phyloP scores from a whole-genome alignment of 805 yeast species.

The Candida insectalens region DNA sequence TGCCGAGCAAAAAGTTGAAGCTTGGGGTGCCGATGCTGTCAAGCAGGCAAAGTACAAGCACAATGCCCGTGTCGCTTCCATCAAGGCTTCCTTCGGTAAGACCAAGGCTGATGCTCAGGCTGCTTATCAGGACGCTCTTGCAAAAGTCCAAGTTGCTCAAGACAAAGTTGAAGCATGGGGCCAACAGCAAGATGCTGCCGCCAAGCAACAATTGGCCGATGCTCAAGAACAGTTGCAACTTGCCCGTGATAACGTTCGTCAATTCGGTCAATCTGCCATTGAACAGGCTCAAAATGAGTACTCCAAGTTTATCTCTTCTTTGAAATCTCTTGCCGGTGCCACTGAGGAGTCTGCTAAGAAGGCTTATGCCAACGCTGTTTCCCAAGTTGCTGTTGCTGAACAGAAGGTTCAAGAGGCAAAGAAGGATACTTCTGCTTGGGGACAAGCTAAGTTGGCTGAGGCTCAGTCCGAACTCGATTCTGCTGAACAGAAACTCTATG shows the following conservation, averaged over 20 bases:
- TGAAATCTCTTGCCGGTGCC: background rate
- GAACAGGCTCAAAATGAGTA: slow-evolving; percentile 4
- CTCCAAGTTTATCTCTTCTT: slow-evolving; percentile 4
- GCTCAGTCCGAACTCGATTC: background rate
- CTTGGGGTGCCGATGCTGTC: slow-evolving; percentile 17
- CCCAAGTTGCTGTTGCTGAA: slow-evolving; percentile 7
- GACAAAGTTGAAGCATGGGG: slow-evolving; percentile 23
- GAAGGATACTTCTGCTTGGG: slow-evolving; percentile 26
- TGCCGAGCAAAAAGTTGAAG: slow-evolving; percentile 19
- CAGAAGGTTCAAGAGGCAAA: slow-evolving; percentile 10
- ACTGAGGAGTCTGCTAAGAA: slow-evolving; percentile 2
- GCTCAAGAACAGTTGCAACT: slow-evolving; percentile 25
- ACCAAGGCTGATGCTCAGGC: slow-evolving; percentile 1
- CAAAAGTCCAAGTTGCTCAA: slow-evolving; percentile 6
- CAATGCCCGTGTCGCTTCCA: slow-evolving; percentile 6
- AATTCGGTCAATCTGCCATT: slow-evolving; percentile 6
- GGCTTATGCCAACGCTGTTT: slow-evolving; percentile 14
- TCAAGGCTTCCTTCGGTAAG: slow-evolving; percentile 1
- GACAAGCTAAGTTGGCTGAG: slow-evolving; percentile 17
- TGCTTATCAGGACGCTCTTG: background rate
- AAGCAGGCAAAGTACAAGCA: slow-evolving; percentile 20
- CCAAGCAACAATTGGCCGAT: slow-evolving; percentile 24
- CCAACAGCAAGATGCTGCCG: slow-evolving; percentile 22
- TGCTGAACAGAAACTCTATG: background rate
- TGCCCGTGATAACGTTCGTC: slow-evolving; percentile 16